Evolutionary conservation across 306 rosid species (phyloP), one percentile per base, ranked within the genome.

Genomic region (Canavalia gladiata): DNA sequence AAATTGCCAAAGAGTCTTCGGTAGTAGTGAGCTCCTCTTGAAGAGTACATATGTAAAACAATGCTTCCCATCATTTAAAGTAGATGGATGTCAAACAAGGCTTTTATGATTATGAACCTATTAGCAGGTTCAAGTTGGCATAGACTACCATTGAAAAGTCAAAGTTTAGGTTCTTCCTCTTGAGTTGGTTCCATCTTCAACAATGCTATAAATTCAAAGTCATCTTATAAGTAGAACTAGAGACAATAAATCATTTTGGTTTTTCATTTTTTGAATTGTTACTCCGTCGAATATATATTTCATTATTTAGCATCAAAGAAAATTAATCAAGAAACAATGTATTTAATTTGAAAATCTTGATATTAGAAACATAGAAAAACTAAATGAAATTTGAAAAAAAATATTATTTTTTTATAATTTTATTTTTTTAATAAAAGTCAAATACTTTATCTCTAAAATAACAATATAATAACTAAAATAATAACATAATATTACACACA

Each of bases 91-190:
- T 88, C 94, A 57, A 92, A 91, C 76, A 96, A 31, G 29, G 74
- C 77, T 87, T 93, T 18, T 18, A 18, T 18, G 25, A 18, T 96
- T 11, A 96, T 84, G 87, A 96, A 96, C 42, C 94, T 92, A 49
- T 96, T 98, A 56, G 99, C 99, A 10, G 93, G 94, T 35, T 95
- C 90, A 49, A 96, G 99, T 78, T 67, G 92, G 67, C 94, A 63
- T 78, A 68, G 52, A 55, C 70, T 77, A 58, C 98, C 99, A 81
- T 6, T 74, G 82, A 80, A 96, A 52, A 87, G 72, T 87, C 97
- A 89, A 74, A 96, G 98, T 87, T 92, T 96, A 69, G 89, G 90
- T 82, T 96, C 99, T 90, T 96, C 99, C 64, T 96, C 99, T 28
- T 68, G 5, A 0, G 98, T 92, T 65, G 99, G 99, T 54, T 92